Evolutionary conservation across 345 rosid genomes (phyloP).

Genomic region (Pugionium dolabratum): DNA sequence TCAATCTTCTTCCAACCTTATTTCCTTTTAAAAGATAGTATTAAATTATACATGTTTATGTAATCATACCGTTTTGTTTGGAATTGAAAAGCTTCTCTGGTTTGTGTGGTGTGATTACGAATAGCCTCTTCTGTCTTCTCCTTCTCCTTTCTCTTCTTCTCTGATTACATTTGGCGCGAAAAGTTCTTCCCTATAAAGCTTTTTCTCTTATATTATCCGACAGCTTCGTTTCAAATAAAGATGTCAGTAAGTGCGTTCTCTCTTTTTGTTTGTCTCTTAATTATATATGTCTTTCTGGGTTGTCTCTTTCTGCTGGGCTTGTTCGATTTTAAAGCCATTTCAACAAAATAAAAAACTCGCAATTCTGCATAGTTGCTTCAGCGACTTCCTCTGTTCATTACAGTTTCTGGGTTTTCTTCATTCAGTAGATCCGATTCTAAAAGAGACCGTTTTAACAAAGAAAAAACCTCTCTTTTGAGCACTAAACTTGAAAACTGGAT

Average conservation of each 20-base stretch:
- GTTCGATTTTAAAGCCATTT: neutral
- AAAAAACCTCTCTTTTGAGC: too few species aligned
- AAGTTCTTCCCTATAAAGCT: constrained; percentile 34
- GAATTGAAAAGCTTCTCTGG: constrained; percentile 15
- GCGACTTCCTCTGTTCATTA: neutral
- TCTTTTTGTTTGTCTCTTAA: constrained; percentile 28
- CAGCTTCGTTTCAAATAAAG: constrained; percentile 43
- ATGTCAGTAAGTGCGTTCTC: constrained; percentile 46
- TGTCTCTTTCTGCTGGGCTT: constrained; percentile 30
- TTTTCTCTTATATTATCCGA: constrained; percentile 27
- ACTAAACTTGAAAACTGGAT: neutral
- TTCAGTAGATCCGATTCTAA: constrained; percentile 10
- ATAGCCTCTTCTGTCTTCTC: constrained; percentile 28
- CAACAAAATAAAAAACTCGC: neutral
- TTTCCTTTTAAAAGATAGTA: constrained; percentile 13
- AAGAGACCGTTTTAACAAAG: neutral
- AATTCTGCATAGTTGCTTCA: neutral
- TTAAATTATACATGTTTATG: neutral
- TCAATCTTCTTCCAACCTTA: constrained; percentile 35
- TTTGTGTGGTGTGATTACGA: constrained; percentile 29
- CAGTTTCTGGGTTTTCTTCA: neutral
- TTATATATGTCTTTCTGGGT: constrained; percentile 10
- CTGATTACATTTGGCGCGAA: constrained; percentile 36
- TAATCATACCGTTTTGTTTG: constrained; percentile 34
- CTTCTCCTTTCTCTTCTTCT: constrained; percentile 5